Evolutionary conservation across 331 rosid genomes (phyloP).

Genomic region (Malus hybrid): DNA sequence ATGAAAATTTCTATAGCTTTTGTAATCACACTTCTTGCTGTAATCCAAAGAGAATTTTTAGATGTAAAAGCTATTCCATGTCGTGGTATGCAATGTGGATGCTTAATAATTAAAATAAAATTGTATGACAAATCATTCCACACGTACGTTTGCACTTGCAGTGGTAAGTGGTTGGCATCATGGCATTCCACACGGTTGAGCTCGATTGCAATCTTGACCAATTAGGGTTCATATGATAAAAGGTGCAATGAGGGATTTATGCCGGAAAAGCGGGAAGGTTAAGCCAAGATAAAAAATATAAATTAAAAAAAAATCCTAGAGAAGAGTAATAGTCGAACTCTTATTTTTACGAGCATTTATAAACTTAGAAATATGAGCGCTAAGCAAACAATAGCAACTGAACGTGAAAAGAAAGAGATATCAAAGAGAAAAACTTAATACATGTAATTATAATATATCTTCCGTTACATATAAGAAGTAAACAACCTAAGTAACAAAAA

Average conservation of each 20-base stretch:
- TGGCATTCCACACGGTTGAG: slow-evolving; percentile 17
- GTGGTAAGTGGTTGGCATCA: slow-evolving; percentile 6
- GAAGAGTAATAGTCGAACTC: too few relatives aligned
- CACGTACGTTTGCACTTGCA: slow-evolving; percentile 27
- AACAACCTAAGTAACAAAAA: neutral
- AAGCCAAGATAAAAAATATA: slow-evolving; percentile 6
- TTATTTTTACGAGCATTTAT: too few relatives aligned
- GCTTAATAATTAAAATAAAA: neutral
- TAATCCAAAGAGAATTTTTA: slow-evolving; percentile 7
- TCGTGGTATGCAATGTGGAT: slow-evolving; percentile 41
- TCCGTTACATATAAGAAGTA: neutral
- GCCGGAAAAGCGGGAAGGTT: slow-evolving; percentile 57
- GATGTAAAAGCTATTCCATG: slow-evolving; percentile 48
- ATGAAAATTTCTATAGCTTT: slow-evolving; percentile 19
- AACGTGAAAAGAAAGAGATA: too few relatives aligned
- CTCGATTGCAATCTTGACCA: slow-evolving; percentile 38
- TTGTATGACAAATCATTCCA: slow-evolving; percentile 14
- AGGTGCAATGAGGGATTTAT: slow-evolving; percentile 53
- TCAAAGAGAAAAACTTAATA: too few relatives aligned
- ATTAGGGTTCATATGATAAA: neutral
- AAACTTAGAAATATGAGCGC: too few relatives aligned
- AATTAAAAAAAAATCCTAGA: too few relatives aligned
- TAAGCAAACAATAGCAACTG: too few relatives aligned
- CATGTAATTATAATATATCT: too few relatives aligned
- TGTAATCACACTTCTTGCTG: slow-evolving; percentile 17